Evolutionary conservation across 192 early-diverging fungal species (phyloP), one percentile per base, ranked within the genome.

Genomic region (Podila clonocystis): DNA sequence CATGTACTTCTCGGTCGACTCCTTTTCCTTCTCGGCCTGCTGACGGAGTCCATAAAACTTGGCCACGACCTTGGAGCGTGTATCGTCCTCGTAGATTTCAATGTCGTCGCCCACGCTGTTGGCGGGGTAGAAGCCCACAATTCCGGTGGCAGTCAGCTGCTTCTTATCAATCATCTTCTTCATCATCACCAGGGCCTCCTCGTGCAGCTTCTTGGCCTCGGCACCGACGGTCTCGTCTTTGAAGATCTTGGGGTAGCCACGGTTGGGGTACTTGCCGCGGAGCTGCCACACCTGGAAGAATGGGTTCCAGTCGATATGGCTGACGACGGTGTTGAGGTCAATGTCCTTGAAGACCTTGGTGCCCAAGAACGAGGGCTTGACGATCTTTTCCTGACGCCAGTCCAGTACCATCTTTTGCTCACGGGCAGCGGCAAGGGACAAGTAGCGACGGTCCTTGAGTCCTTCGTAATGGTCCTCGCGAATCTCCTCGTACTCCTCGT

Each of bases 201-300:
- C 92, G 83, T 92, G 94, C 26, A 98, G 73, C 75, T 93, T 93
- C 80, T 94, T 93, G 9, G 97, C 97, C 83, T 98, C 97, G 1
- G 91, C 87, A 19, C 96, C 93, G 29, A 98, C 97, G 3, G 93
- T 89, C 63, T 97, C 95, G 82, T 98, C 97, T 65, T 96, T 93
- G 85, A 98, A 98, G 72, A 98, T 95, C 90, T 97, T 97, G 71
- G 97, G 97, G 77, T 91, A 98, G 29, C 97, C 96, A 67, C 97
- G 93, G 88, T 98, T 98, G 22, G 97, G 97, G 74, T 98, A 98
- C 74, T 93, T 94, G 64, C 97, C 97, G 29, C 97, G 89, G 28
- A 98, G 87, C 85, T 98, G 97, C 85, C 95, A 98, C 19, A 96
- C 95, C 82, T 98, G 97, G 91, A 98, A 98, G 91, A 98, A 98